phyloP scores from a whole-genome alignment of 2,329 filamentous ascomycete species.

The Fusarium foetens region DNA sequence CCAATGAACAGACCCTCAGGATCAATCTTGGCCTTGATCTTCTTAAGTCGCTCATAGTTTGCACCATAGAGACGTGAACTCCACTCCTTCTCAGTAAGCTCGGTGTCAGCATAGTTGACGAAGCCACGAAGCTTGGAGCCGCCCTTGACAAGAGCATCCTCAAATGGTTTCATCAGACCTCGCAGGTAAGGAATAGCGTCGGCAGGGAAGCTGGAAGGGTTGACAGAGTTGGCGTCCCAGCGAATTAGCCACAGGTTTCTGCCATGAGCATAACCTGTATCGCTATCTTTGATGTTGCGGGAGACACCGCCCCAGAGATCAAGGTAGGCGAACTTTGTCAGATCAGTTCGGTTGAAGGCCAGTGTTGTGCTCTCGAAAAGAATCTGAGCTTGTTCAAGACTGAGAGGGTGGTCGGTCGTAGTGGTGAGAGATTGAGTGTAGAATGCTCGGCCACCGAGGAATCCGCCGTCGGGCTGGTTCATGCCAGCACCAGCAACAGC shows the following conservation, averaged over 20 bases:
- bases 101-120: constrained; percentile 43
- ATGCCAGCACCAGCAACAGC: constrained; percentile 32
- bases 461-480: constrained; percentile 34
- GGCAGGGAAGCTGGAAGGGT: constrained; percentile 21
- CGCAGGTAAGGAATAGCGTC: constrained; percentile 38
- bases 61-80: constrained; percentile 39
- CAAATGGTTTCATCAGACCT: constrained; percentile 38
- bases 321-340: constrained; percentile 36
- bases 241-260: constrained; percentile 42
- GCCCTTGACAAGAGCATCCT: constrained; percentile 26
- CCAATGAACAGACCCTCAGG: constrained; percentile 37
- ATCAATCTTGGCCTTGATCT: constrained; percentile 36
- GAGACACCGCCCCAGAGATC: constrained; percentile 44
- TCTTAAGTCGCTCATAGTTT: constrained; percentile 35
- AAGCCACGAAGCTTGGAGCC: constrained; percentile 39
- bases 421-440: constrained; percentile 37
- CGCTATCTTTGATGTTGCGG: constrained; percentile 29
- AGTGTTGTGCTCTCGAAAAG: constrained; percentile 34
- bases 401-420: constrained; percentile 41
- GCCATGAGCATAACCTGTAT: constrained; percentile 39
- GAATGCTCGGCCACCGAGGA: constrained; percentile 37
- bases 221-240: constrained; percentile 31
- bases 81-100: constrained; percentile 38
- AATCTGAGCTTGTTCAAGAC: constrained; percentile 26
- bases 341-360: constrained; percentile 40